Conservation (phyloP, 768 basidiomycete genomes). For the Tricholoma furcatifolium region DNA sequence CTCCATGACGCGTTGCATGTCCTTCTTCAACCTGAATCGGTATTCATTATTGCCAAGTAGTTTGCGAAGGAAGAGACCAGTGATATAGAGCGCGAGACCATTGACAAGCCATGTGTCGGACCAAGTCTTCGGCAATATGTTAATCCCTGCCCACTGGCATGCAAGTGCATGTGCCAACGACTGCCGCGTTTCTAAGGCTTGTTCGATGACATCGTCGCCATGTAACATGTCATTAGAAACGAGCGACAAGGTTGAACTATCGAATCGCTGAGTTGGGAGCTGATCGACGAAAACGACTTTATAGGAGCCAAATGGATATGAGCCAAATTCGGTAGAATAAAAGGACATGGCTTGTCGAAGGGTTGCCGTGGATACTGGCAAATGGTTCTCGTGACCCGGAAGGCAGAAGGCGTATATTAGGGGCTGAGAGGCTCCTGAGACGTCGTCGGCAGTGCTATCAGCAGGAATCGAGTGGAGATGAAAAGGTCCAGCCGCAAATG, state of each 20-base stretch:
- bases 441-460: constrained; percentile 61
- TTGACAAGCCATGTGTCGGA: constrained; percentile 98
- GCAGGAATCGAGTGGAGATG: constrained; percentile 69
- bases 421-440: constrained; percentile 62
- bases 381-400: constrained; percentile 78
- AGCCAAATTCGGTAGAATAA: constrained; percentile 88
- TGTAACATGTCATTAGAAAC: constrained; percentile 81
- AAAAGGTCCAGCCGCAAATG: constrained; percentile 95
- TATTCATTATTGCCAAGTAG: constrained; percentile 97
- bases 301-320: constrained; percentile 94
- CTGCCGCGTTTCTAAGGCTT: constrained; percentile 88
- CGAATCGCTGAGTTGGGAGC: constrained; percentile 76
- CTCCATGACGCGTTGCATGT: constrained; percentile 89
- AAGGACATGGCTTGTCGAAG: constrained; percentile 91
- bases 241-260: constrained; percentile 81
- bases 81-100: constrained; percentile 88
- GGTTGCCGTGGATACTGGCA: constrained; percentile 69
- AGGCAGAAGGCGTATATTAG: constrained; percentile 91
- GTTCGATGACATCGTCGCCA: constrained; percentile 88
- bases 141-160: constrained; percentile 96
- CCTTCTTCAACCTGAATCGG: constrained; percentile 91
- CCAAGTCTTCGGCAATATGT: constrained; percentile 91
- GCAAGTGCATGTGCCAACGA: constrained; percentile 85
- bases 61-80: constrained; percentile 82
- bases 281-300: constrained; percentile 95